Evolutionary conservation across 164 flowering plant species (phyloP), one percentile per base, ranked within the genome.

Genomic region (Macadamia tetraphylla): DNA sequence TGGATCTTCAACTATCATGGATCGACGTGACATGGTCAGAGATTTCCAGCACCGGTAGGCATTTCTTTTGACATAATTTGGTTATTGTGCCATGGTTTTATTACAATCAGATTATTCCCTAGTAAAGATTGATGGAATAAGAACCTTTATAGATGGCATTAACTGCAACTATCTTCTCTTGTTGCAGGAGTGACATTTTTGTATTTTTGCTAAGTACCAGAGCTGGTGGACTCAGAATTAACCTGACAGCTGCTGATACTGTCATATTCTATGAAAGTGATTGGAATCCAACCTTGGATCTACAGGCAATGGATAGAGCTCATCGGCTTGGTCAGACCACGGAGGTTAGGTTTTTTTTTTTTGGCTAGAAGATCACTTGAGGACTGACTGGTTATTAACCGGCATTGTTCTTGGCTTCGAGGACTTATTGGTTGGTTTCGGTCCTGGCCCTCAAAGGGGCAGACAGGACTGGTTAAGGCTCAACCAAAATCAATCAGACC

Each of bases 191-290:
- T 75, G 99, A 95, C 73, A 92, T 92, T 61, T 95, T 95, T 84
- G 98, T 95, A 29, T 95, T 95, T 75, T 81, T 95, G 81, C 75
- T 95, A 70, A 95, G 99, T 77, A 95, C 99, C 62, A 89, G 99
- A 83, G 99, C 98, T 63, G 99, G 99, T 76, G 99, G 98, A 40
- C 83, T 95, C 69, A 98, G 99, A 58, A 95, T 95, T 62, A 95
- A 95, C 76, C 83, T 95, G 86, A 95, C 99, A 64, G 98, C 99
- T 66, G 99, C 99, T n/a, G n/a, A n/a, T n/a, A n/a, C n/a, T n/a
- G n/a, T n/a, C n/a, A n/a, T n/a, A n/a, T n/a, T n/a, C n/a, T n/a
- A n/a, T n/a, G n/a, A n/a, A n/a, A n/a, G n/a, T n/a, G n/a, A n/a
- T n/a, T n/a, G n/a, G n/a, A n/a, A n/a, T n/a, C n/a, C n/a, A n/a